Base-by-base conservation (phyloP, 1,284 basidiomycete genomes). In the Stygiomarasmius scandens region DNA sequence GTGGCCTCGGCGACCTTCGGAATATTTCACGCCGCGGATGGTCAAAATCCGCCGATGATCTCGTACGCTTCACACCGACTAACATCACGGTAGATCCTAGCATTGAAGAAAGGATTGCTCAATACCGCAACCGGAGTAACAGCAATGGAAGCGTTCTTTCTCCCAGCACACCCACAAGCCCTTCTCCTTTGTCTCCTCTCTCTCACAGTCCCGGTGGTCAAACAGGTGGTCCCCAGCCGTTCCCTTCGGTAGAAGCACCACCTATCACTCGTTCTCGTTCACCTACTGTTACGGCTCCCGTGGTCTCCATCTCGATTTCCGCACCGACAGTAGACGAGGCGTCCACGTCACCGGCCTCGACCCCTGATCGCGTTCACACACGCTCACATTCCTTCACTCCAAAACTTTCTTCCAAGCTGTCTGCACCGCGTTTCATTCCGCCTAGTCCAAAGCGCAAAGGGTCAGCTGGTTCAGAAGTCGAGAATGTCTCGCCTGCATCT, bases 1-100 rank as follows among this genome's bases (percentile, higher is more conserved):
- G 71, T 5, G 77, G 76, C 36, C 74, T 82, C 2, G 89, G 88
- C 1, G 89, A 92, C 71, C 76, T 92, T 54, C 84, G 88, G 49
- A 76, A 71, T 49, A 82, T 89, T 16, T 86, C 88, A 1, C 79
- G 82, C 59, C 87, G 84, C 69, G 82, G 78, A 11, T 92, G 90
- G 90, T 91, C 89, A 12, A 83, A 78, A 65, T 92, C 89, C 2
- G 89, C 84, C 34, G 90, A 92, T 65, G 90, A 93, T 67, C 79
- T 93, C 47, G 51, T 29, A n/a, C 50, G 49, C 27, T 10, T 54
- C 27, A 72, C 79, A 0, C 69, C 79, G n/a, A 67, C 70, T 36
- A 66, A 70, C 5, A 74, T 77, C 80, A 16, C 78, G 81, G 72
- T 79, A 41, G 77, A 82, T 46, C 66, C 77, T 11, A 75, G 77